phyloP scores from a whole-genome alignment of 1,139 yeast genomes.

The Protomyces macrosporus region DNA sequence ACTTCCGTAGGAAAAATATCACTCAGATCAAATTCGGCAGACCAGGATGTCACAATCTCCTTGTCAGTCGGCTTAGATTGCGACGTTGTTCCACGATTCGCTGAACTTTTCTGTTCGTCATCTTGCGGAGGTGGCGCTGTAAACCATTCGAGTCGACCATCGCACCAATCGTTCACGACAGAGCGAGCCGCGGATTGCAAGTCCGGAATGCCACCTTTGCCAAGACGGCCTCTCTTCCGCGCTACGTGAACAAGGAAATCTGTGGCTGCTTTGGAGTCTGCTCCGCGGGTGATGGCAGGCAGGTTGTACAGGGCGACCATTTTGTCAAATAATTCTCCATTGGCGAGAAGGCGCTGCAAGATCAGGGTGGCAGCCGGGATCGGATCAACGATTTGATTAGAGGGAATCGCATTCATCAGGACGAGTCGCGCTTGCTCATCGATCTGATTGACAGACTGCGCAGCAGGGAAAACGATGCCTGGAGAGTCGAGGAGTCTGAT shows the following conservation, averaged over 20 bases:
- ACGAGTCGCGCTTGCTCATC: conserved; percentile 85
- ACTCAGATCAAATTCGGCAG: conserved; percentile 88
- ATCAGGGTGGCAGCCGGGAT: conserved; percentile 71
- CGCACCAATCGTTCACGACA: conserved; percentile 93
- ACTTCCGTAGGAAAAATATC: conserved; percentile 48
- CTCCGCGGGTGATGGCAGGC: conserved; percentile 64
- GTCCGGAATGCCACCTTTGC: conserved; percentile 91
- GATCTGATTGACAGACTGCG: conserved; percentile 48
- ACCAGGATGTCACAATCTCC: conserved; percentile 82
- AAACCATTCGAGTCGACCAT: conserved; percentile 92
- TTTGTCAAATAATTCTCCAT: conserved; percentile 63
- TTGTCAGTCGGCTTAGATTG: conserved; percentile 56
- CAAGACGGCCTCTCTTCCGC: conserved; percentile 83
- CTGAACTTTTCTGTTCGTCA: conserved; percentile 47
- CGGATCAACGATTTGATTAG: conserved; percentile 80
- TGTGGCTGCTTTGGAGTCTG: conserved; percentile 43
- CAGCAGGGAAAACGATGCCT: conserved; percentile 92
- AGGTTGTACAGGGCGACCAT: conserved; percentile 67
- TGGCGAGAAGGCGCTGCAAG: conserved; percentile 60
- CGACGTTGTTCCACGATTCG: conserved; percentile 40
- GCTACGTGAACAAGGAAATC: conserved; percentile 90
- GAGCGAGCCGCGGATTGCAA: conserved; percentile 76
- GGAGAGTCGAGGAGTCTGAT: conserved; percentile 90
- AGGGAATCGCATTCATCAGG: conserved; percentile 82
- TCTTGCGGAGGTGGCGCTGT: conserved; percentile 50